Base-by-base conservation (phyloP, 2,329 filamentous ascomycete genomes). In the Alternaria sp. region DNA sequence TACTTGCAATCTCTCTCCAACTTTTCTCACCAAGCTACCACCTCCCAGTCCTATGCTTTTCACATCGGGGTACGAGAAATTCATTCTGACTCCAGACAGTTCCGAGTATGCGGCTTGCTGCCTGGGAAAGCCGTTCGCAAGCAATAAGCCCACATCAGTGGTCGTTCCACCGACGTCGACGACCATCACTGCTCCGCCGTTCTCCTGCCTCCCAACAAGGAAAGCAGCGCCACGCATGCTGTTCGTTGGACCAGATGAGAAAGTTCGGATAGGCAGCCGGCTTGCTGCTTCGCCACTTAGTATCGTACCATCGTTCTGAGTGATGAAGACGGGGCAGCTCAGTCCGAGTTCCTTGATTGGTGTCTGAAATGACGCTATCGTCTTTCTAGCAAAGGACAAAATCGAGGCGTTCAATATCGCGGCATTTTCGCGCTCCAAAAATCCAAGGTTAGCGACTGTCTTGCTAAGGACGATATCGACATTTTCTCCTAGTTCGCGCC, bases 111-210 rank as follows among this genome's bases (percentile, higher is more conserved):
- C 86, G 5, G 87, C 85, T 51, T 86, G 84, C 71, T 89, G 86
- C 32, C 87, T 81, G 0, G 89, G 89, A 51, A 90, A 88, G 0
- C 89, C 88, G 50, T 85, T 89, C 0, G 84, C 81, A 7, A 88
- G 81, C 4, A 91, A 74, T 0, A 89, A 74, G 0, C 89, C 87
- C 11, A 89, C 86, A 65, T 90, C 89, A 0, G 87, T 86, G 0
- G 88, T 90, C 0, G 89, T 91, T 3, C 89, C 88, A 0, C 89
- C 89, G 54, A 91, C 86, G 67, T 91, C 89, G 2, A 90, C 85
- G 0, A 90, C 88, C 79, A 90, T 86, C 66, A 86, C 40, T 79
- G 85, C 63, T 82, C 86, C 71, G 9, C 67, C 66, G 16, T 71
- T 64, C 34, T 70, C 60, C 51, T 74, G 63, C 45, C 71, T 72